phyloP scores from a whole-genome alignment of 225 moss, liverwort and hornwort genomes.

The Rhytidiadelphus loreus region DNA sequence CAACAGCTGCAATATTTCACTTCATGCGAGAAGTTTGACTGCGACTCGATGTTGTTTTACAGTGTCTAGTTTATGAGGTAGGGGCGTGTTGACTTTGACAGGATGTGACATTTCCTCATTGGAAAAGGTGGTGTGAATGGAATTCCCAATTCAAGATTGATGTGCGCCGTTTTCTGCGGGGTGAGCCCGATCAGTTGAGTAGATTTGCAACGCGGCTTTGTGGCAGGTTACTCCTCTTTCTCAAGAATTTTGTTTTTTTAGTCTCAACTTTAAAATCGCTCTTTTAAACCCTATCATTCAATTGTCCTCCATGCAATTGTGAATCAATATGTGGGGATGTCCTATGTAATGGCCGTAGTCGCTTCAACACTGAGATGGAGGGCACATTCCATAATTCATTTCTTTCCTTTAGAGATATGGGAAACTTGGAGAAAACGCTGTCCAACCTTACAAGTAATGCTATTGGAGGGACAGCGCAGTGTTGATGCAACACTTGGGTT shows the following conservation, averaged over 20 bases:
- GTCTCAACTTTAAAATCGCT: not conserved
- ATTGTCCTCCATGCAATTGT: not conserved
- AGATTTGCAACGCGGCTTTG: slow-evolving; percentile 73
- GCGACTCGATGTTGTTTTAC: not conserved
- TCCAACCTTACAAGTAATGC: not conserved
- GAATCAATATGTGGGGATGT: not conserved
- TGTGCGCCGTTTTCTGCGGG: slow-evolving; percentile 69
- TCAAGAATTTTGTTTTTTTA: not conserved
- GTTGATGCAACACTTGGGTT: not conserved
- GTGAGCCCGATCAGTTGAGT: slow-evolving; percentile 63
- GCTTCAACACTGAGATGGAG: not conserved
- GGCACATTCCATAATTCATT: not conserved
- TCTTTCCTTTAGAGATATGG: not conserved
- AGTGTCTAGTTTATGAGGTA: not conserved
- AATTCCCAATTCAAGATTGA: slow-evolving; percentile 60
- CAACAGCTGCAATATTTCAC: not conserved
- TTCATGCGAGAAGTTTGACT: not conserved
- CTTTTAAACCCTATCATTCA: not conserved
- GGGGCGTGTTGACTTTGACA: slow-evolving; percentile 1
- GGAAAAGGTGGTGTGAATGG: slow-evolving; percentile 94
- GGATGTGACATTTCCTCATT: slow-evolving; percentile 71
- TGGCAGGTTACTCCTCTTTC: slow-evolving; percentile 50
- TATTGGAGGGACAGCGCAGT: not conserved
- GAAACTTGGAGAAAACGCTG: not conserved
- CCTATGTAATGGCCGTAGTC: not conserved